Conservation (phyloP, 345 rosid species). For the Tarenaya hassleriana region DNA sequence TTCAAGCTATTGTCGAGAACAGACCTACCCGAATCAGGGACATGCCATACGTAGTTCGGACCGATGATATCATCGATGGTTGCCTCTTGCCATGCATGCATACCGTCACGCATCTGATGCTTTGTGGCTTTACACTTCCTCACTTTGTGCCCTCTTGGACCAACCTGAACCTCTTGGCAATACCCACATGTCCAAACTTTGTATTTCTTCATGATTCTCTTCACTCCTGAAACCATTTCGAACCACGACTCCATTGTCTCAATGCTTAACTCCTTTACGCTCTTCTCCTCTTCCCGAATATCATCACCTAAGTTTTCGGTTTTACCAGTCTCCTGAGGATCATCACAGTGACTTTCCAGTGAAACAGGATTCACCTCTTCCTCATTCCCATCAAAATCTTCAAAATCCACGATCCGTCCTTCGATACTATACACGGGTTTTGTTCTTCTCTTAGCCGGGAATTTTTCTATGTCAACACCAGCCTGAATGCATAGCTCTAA, state of each 20-base stretch:
- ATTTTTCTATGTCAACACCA: constrained; percentile 59
- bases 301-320: constrained; percentile 11
- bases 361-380: constrained; percentile 7
- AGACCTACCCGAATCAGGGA: constrained; percentile 42
- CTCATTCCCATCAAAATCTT: constrained; percentile 25
- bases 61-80: constrained; percentile 61
- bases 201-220: constrained; percentile 54
- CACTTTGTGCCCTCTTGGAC: constrained; percentile 87
- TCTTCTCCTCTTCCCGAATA: constrained; percentile 13
- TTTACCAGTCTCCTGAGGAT: constrained; percentile 10
- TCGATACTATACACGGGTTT: constrained; percentile 80
- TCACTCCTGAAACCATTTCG: constrained; percentile 59
- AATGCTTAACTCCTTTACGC: constrained; percentile 40
- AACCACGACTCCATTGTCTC: constrained; percentile 59
- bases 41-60: constrained; percentile 87
- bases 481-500: constrained; percentile 83
- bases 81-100: constrained; percentile 94
- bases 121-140: constrained; percentile 77
- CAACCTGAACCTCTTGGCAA: constrained; percentile 85
- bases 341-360: constrained; percentile 15
- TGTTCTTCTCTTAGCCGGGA: constrained; percentile 61
- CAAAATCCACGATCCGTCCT: constrained; percentile 87
- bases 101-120: constrained; percentile 74
- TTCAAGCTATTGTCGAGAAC: constrained; percentile 55
- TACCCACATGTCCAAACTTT: constrained; percentile 74